Evolutionary conservation across 140 eudicot genomes (phyloP), one percentile per base, ranked within the genome.

Genomic region (Bidens hawaiensis): DNA sequence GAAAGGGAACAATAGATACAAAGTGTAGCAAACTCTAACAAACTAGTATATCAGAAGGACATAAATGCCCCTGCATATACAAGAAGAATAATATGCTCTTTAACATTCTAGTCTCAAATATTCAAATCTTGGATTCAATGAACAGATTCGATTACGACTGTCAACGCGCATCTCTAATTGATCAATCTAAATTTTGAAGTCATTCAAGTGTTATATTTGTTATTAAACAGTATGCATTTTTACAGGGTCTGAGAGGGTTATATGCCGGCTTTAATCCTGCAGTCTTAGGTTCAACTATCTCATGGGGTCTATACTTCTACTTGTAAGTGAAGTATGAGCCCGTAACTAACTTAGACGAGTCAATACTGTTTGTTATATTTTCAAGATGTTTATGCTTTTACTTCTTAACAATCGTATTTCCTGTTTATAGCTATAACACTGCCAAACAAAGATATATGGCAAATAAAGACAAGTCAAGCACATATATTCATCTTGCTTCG

Each of bases 201-300:
- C 42, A 55, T 28, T 26, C 38, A 25, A 0, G 34, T 53, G 38
- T 53, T 51, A 25, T 26, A 13, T n/a, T 53, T 25, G 21, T 47
- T 47, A 47, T 34, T 56, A 49, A 49, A 65, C 4, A 12, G 43
- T 26, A 1, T 27, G 41, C n/a, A 43, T 63, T 14, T 70, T 68
- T 25, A 60, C 89, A 93, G 99, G 96, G 99, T 41, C 62, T 85
- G 49, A 67, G 90, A 79, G 99, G 99, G 56, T 83, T 93, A 56
- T 93, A 93, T 77, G 95, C 87, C 16, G 99, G 99, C 41, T 88
- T 88, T 70, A 85, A 76, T 72, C 99, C 99, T 55, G 96, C 96
- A 18, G 93, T 88, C 42, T 87, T 93, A 15, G 99, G 99, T 54
- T 93, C 99, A 41, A 85, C 99, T 48, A 57, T 93, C 68, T 93